Conservation (phyloP, 768 basidiomycete genomes). For the Mycena maculata region DNA sequence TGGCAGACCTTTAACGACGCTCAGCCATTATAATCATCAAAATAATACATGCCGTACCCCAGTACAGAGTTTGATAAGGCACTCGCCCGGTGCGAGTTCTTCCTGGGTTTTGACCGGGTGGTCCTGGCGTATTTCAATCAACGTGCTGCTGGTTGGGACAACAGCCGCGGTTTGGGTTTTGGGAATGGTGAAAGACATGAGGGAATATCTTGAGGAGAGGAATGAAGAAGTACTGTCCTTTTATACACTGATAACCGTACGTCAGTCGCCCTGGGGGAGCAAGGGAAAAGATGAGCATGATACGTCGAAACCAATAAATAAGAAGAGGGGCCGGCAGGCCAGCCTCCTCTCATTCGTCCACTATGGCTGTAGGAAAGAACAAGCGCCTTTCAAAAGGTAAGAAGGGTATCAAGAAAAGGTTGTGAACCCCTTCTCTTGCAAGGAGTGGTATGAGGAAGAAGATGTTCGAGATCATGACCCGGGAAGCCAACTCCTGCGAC, state of each 20-base stretch:
- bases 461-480: constrained; percentile 99
- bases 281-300: too few species aligned
- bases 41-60: constrained; percentile 53
- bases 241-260: constrained; percentile 6
- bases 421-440: too few species aligned
- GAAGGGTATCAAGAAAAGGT: too few species aligned
- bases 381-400: too few species aligned
- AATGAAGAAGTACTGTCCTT: not conserved
- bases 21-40: not conserved
- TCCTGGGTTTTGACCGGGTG: constrained; percentile 66
- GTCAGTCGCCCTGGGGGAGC: too few species aligned
- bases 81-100: constrained; percentile 74
- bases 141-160: constrained; percentile 47
- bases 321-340: constrained; percentile 59
- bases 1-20: constrained; percentile 65
- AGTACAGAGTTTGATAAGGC: constrained; percentile 81
- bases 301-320: too few species aligned
- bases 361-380: constrained; percentile 90
- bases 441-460: constrained; percentile 99
- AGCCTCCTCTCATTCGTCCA: constrained; percentile 49
- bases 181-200: constrained; percentile 45
- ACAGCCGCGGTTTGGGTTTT: constrained; percentile 58
- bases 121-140: constrained; percentile 54
- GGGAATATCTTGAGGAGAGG: not conserved
- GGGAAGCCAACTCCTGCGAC: constrained; percentile 95